These are phyloP conservation scores for Phytophthora palmivora DNA, from an alignment of 352 stramenopile genomes.

Conservation along the genomic window DNA sequence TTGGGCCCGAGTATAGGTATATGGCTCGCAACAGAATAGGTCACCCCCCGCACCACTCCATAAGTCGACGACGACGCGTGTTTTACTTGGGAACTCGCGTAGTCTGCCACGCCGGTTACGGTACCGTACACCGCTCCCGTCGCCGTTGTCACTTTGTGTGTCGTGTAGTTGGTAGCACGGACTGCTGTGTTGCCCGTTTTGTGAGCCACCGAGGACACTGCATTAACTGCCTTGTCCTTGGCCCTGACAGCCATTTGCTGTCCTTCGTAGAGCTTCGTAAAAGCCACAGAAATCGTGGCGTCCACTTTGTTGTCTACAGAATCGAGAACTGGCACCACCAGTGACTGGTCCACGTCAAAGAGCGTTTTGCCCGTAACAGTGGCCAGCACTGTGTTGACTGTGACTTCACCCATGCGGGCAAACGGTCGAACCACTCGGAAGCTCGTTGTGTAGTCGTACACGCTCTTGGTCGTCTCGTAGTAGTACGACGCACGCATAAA, in stretches of 20 bases:
- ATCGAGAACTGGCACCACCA: slow-evolving; percentile 63
- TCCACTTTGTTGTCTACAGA: slow-evolving; percentile 80
- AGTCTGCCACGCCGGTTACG: slow-evolving; percentile 56
- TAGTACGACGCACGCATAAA: slow-evolving; percentile 83
- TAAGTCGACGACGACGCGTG: slow-evolving; percentile 76
- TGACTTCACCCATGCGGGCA: slow-evolving; percentile 71
- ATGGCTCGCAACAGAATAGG: slow-evolving; percentile 64
- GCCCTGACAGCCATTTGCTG: slow-evolving; percentile 69
- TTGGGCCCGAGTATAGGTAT: slow-evolving; percentile 73
- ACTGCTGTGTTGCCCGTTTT: slow-evolving; percentile 54
- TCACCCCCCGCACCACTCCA: slow-evolving; percentile 57
- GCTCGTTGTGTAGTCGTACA: slow-evolving; percentile 87
- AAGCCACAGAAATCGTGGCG: slow-evolving; percentile 61
- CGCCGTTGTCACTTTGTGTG: slow-evolving; percentile 38
- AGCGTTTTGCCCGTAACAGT: slow-evolving; percentile 70
- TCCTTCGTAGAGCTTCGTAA: slow-evolving; percentile 71
- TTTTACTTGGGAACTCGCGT: slow-evolving; percentile 63
- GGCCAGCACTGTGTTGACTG: slow-evolving; percentile 66
- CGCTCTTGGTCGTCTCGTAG: slow-evolving; percentile 80
- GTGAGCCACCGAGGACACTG: slow-evolving; percentile 43
- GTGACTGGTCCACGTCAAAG: slow-evolving; percentile 60
- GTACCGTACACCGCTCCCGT: slow-evolving; percentile 43
- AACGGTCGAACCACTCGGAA: slow-evolving; percentile 70
- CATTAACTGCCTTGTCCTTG: slow-evolving; percentile 64
- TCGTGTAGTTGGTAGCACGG: slow-evolving; percentile 68